phyloP scores from a whole-genome alignment of 2,329 filamentous ascomycete genomes.

The Byssothecium circinans region DNA sequence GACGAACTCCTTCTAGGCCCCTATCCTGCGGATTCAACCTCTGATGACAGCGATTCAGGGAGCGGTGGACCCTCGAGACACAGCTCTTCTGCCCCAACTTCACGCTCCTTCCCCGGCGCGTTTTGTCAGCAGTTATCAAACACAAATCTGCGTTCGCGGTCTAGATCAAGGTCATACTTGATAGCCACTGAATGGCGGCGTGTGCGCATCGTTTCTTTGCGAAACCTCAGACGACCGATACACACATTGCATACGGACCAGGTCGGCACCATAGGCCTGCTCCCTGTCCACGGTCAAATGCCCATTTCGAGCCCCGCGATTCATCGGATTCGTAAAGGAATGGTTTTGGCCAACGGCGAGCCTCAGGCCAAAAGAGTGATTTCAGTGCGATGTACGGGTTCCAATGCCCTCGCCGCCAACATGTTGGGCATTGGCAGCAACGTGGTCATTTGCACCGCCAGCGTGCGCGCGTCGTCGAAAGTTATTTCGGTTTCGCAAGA shows the following conservation, averaged over 20 bases:
- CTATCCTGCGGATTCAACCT: constrained; percentile 45
- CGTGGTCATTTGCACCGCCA: constrained; percentile 84
- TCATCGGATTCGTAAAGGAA: constrained; percentile 68
- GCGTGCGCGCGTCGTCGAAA: constrained; percentile 78
- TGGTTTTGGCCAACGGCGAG: constrained; percentile 69
- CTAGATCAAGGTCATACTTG: background rate
- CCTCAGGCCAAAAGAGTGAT: constrained; percentile 55
- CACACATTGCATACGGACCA: constrained; percentile 75
- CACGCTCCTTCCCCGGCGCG: constrained; percentile 53
- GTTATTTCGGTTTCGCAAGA: constrained; percentile 57
- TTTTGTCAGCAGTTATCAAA: constrained; percentile 29
- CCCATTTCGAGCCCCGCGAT: constrained; percentile 33
- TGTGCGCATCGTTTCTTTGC: constrained; percentile 80
- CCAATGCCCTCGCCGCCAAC: constrained; percentile 57
- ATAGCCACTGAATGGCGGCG: constrained; percentile 66
- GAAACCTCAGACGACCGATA: constrained; percentile 84
- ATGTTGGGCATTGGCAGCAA: constrained; percentile 67
- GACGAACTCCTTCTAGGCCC: constrained; percentile 80
- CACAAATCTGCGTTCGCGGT: constrained; percentile 3
- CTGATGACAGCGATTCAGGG: constrained; percentile 43
- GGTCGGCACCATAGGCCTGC: constrained; percentile 82
- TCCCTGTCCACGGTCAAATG: constrained; percentile 45
- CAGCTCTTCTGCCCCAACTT: constrained; percentile 41
- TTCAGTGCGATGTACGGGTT: constrained; percentile 67
- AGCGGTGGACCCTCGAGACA: constrained; percentile 26